Percentiles rank a stretch among this genome's conserved stretches.
Conservation (phyloP, 2,329 filamentous ascomycete species). For the Monosporascus sp. region DNA sequence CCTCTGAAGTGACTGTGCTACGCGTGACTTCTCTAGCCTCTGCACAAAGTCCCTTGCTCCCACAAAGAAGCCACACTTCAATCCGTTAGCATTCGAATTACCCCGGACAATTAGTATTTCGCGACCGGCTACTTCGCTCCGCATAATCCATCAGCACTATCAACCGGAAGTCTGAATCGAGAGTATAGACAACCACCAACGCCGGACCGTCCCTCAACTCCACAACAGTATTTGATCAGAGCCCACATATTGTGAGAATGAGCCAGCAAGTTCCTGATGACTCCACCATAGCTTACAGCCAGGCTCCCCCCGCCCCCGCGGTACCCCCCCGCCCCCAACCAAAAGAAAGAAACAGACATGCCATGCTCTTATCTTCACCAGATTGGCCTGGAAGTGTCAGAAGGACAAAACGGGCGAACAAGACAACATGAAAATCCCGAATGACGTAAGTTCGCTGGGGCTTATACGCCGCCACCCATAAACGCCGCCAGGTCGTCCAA, state of each 20-base stretch:
- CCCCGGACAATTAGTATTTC: too few relatives aligned
- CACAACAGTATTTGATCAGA: neutral
- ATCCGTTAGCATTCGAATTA: too few relatives aligned
- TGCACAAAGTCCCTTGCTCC: neutral
- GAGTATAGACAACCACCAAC: neutral
- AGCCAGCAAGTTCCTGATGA: neutral
- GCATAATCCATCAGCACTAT: neutral
- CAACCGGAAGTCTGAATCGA: neutral
- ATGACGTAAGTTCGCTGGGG: neutral
- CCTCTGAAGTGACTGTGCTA: neutral
- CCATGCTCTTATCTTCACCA: too few relatives aligned
- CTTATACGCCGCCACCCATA: conserved; percentile 55
- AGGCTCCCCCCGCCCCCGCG: neutral
- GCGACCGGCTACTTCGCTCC: neutral
- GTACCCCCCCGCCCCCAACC: neutral
- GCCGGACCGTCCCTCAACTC: neutral
- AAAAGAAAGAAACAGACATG: too few relatives aligned
- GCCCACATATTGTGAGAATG: neutral
- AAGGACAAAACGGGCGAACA: too few relatives aligned
- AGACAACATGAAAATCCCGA: too few relatives aligned
- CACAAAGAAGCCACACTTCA: neutral
- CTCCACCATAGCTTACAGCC: neutral
- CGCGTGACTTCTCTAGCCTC: neutral
- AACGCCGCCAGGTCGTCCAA: conserved; percentile 57
- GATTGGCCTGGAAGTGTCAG: too few relatives aligned